phyloP scores from a whole-genome alignment of 2,329 filamentous ascomycete genomes.

The Sarocladium brachiariae region DNA sequence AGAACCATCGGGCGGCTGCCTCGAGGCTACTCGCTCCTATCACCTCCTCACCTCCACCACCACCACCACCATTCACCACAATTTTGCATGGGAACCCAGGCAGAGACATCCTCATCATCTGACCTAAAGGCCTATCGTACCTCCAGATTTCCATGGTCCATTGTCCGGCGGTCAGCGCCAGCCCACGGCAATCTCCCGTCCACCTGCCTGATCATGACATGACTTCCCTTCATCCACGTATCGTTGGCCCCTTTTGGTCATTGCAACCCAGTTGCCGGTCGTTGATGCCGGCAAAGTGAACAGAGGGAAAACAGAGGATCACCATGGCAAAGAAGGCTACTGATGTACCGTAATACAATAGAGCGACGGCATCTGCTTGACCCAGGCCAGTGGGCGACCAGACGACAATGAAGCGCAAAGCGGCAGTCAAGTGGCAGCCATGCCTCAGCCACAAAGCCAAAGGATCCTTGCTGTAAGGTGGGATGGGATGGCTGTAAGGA shows the following conservation, averaged over 20 bases:
- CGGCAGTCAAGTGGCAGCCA: slow-evolving; percentile 7
- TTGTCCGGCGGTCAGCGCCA: background rate
- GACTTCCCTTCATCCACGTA: background rate
- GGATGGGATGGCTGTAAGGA: background rate
- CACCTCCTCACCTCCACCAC: background rate
- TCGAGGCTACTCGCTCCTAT: too few relatives aligned
- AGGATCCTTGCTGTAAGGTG: background rate
- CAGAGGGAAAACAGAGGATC: background rate
- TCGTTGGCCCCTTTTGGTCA: background rate
- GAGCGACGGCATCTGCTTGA: background rate
- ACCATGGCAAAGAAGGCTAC: slow-evolving; percentile 5
- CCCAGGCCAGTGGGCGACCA: background rate
- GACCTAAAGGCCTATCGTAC: background rate
- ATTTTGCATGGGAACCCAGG: background rate
- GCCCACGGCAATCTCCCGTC: background rate
- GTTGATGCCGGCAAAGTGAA: background rate
- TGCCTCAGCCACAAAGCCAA: slow-evolving; percentile 6
- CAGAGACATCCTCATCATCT: background rate
- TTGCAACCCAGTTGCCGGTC: background rate
- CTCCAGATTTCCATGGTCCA: background rate
- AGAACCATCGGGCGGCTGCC: background rate
- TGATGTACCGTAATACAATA: background rate
- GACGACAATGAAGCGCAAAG: background rate
- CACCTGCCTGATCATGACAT: background rate
- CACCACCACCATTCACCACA: background rate